Evolutionary conservation across 2,329 filamentous ascomycete genomes (phyloP).

Genomic region (Paecilomyces formosus): DNA sequence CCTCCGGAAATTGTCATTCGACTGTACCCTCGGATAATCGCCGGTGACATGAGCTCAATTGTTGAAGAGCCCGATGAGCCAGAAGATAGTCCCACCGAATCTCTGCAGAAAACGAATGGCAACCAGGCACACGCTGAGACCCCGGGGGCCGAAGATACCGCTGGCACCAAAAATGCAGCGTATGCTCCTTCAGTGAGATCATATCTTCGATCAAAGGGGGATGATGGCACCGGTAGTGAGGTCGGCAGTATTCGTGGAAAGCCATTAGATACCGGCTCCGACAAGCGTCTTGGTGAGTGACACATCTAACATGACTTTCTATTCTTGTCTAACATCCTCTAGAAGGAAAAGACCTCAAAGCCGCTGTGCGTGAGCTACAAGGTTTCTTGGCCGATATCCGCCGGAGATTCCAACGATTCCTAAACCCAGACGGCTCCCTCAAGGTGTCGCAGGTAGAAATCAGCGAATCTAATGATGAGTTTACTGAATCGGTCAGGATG

Average conservation of each 20-base stretch:
- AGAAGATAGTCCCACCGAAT: conserved; percentile 17
- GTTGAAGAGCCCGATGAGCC: conserved; percentile 41
- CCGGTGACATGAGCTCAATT: conserved; percentile 67
- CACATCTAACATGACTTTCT: conserved; percentile 4
- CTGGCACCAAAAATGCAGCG: conserved; percentile 16
- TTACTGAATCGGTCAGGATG: conserved; percentile 38
- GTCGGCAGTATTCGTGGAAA: conserved; percentile 30
- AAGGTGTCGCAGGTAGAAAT: conserved; percentile 24
- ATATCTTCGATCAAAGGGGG: conserved; percentile 25
- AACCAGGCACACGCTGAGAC: conserved; percentile 18
- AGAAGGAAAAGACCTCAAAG: conserved; percentile 75
- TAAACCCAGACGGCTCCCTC: conserved; percentile 50
- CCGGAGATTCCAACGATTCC: conserved; percentile 52
- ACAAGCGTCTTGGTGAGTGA: conserved; percentile 22
- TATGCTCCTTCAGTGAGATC: conserved; percentile 33
- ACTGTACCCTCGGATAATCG: conserved; percentile 75
- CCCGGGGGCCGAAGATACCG: conserved; percentile 16
- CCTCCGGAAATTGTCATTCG: conserved; percentile 82
- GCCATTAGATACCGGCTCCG: conserved; percentile 18
- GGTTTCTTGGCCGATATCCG: conserved; percentile 84
- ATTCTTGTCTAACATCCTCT: conserved; percentile 20
- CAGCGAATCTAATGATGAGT: conserved; percentile 29
- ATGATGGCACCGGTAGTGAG: conserved; percentile 32
- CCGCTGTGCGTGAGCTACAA: conserved; percentile 74
- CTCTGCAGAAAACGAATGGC: conserved; percentile 18